phyloP scores from a whole-genome alignment of 1,284 basidiomycete genomes.

The Rhodotorula sp. region DNA sequence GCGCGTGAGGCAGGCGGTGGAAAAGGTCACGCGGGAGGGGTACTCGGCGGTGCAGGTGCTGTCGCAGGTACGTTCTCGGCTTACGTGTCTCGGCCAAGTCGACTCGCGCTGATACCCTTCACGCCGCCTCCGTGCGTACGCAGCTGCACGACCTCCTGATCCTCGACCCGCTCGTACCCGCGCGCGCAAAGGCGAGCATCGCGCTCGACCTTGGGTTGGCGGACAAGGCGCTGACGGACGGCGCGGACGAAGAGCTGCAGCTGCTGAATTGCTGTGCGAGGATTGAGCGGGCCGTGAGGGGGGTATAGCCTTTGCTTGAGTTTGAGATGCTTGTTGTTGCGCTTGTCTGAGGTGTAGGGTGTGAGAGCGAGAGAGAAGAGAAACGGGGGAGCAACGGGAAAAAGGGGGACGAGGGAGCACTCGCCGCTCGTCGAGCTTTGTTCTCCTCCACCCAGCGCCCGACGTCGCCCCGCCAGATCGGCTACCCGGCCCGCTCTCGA shows the following conservation, averaged over 20 bases:
- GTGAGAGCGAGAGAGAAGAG: not conserved
- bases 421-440: not conserved
- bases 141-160: slow-evolving; percentile 91
- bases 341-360: not conserved
- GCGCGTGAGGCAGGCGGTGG: slow-evolving; percentile 70
- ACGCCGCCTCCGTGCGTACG: slow-evolving; percentile 9
- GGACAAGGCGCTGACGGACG: slow-evolving; percentile 94
- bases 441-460: not conserved
- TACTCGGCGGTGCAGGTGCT: slow-evolving; percentile 91
- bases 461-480: not conserved
- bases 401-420: not conserved
- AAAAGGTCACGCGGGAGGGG: slow-evolving; percentile 76
- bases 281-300: slow-evolving; percentile 51
- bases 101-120: no score
- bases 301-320: not conserved
- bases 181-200: slow-evolving; percentile 77
- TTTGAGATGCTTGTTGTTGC: not conserved
- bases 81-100: not conserved
- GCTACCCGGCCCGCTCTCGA: not conserved
- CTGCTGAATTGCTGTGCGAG: slow-evolving; percentile 81
- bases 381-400: no score
- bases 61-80: slow-evolving; percentile 67
- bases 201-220: slow-evolving; percentile 88
- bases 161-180: slow-evolving; percentile 73
- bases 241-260: slow-evolving; percentile 98